phyloP scores from a whole-genome alignment of 2,329 filamentous ascomycete genomes.

The Diaporthe nobilis region DNA sequence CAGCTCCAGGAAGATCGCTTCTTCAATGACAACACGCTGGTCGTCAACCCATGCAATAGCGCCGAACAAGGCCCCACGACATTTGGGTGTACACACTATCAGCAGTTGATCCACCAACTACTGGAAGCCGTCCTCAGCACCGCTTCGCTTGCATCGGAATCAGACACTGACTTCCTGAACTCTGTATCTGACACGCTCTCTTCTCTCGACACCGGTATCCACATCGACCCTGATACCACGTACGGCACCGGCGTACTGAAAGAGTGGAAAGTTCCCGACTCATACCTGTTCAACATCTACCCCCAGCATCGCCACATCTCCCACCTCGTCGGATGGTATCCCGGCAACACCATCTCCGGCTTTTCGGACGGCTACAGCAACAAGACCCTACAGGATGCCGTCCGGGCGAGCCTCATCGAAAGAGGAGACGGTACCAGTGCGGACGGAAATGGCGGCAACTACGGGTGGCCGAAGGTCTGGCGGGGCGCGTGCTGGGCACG shows the following conservation, averaged over 20 bases:
- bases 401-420: slow-evolving; percentile 58
- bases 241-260: slow-evolving; percentile 58
- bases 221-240: slow-evolving; percentile 51
- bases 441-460: slow-evolving; percentile 51
- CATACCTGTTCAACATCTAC: slow-evolving; percentile 48
- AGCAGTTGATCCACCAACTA: slow-evolving; percentile 64
- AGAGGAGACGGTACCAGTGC: slow-evolving; percentile 36
- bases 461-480: slow-evolving; percentile 73
- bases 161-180: slow-evolving; percentile 49
- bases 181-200: slow-evolving; percentile 58
- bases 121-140: slow-evolving; percentile 55
- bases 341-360: slow-evolving; percentile 64
- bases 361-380: slow-evolving; percentile 59
- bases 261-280: slow-evolving; percentile 63
- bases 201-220: slow-evolving; percentile 65
- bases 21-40: slow-evolving; percentile 64
- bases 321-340: slow-evolving; percentile 69
- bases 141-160: slow-evolving; percentile 44
- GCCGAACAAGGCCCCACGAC: slow-evolving; percentile 69
- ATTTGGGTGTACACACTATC: slow-evolving; percentile 67
- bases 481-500: slow-evolving; percentile 69
- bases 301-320: slow-evolving; percentile 65
- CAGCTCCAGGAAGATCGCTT: slow-evolving; percentile 65
- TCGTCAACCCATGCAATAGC: slow-evolving; percentile 72
- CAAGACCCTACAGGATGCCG: slow-evolving; percentile 57